A percentile compares a stretch with the other conserved stretches of the same genome.
phyloP scores from a whole-genome alignment of 139 green algal species.

The Ulvella scutata region DNA sequence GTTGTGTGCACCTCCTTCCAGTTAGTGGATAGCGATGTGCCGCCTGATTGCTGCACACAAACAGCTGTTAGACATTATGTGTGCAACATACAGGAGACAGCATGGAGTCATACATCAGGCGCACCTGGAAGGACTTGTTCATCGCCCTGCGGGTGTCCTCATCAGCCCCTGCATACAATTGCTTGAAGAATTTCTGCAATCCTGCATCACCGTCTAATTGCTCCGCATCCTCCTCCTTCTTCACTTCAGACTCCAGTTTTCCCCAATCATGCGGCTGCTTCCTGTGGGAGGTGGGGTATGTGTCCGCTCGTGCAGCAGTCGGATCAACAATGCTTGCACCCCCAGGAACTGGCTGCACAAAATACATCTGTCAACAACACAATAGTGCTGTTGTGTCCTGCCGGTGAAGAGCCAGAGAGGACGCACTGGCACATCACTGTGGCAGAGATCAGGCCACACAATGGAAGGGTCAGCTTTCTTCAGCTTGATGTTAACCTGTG shows the following conservation, averaged over 20 bases:
- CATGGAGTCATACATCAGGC: slow-evolving; percentile 4
- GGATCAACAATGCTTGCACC: neutral
- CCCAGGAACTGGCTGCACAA: neutral
- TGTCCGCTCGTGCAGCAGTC: neutral
- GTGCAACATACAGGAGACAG: slow-evolving; percentile 3
- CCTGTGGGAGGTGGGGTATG: slow-evolving; percentile 1
- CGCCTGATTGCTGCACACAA: slow-evolving; percentile 43
- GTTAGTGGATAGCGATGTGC: slow-evolving; percentile 91
- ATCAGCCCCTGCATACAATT: slow-evolving; percentile 59
- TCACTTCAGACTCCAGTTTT: slow-evolving; percentile 10
- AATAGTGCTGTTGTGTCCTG: neutral
- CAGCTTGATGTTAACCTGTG: slow-evolving; percentile 12
- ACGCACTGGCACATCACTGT: neutral
- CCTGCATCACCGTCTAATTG: slow-evolving; percentile 61
- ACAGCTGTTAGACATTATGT: slow-evolving; percentile 3
- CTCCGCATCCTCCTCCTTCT: slow-evolving; percentile 64
- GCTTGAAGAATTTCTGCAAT: slow-evolving; percentile 56
- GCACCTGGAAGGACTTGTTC: slow-evolving; percentile 87
- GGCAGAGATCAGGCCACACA: neutral
- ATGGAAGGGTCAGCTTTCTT: slow-evolving; percentile 5
- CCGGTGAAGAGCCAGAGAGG: neutral
- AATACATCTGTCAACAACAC: neutral
- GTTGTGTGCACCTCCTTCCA: slow-evolving; percentile 79
- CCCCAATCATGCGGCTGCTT: slow-evolving; percentile 16
- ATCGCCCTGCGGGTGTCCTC: slow-evolving; percentile 85